Conservation (phyloP, 306 rosid species). For the Acacia crassicarpa region DNA sequence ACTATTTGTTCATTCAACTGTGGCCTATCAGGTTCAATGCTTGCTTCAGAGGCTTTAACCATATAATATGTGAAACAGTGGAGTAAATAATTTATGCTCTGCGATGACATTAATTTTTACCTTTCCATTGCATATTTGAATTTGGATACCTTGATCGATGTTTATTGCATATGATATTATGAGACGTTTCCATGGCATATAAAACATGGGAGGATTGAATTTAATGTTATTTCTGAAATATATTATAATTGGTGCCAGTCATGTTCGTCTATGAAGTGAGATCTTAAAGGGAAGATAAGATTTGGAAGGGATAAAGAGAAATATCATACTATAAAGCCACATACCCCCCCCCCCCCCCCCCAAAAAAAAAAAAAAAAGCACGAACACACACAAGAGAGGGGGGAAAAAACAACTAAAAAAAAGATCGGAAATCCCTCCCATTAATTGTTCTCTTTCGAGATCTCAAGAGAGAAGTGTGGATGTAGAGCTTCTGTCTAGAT, state of each 20-base stretch:
- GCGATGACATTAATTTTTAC: neutral
- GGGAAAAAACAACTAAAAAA: neutral
- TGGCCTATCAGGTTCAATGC: slow-evolving; percentile 8
- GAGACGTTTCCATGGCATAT: neutral
- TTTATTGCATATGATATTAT: neutral
- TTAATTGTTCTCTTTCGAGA: neutral
- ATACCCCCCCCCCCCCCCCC: neutral
- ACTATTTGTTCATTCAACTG: slow-evolving; percentile 23
- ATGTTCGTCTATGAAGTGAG: neutral
- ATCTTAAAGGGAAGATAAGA: neutral
- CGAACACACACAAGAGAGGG: too few species aligned
- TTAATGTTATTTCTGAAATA: neutral
- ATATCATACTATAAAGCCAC: neutral
- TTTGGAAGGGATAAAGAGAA: neutral
- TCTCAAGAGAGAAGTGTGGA: neutral
- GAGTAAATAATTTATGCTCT: neutral
- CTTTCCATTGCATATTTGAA: neutral
- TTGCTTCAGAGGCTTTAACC: slow-evolving; percentile 7
- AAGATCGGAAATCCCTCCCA: neutral
- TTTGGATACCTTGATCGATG: neutral
- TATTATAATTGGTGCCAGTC: neutral
- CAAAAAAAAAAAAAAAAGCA: neutral
- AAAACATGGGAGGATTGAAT: neutral
- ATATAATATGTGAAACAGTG: neutral
- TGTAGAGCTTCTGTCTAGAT: neutral